These are phyloP conservation scores for Apiotrichum brassicae DNA, from an alignment of 1,284 basidiomycete genomes.

Conservation along the genomic window DNA sequence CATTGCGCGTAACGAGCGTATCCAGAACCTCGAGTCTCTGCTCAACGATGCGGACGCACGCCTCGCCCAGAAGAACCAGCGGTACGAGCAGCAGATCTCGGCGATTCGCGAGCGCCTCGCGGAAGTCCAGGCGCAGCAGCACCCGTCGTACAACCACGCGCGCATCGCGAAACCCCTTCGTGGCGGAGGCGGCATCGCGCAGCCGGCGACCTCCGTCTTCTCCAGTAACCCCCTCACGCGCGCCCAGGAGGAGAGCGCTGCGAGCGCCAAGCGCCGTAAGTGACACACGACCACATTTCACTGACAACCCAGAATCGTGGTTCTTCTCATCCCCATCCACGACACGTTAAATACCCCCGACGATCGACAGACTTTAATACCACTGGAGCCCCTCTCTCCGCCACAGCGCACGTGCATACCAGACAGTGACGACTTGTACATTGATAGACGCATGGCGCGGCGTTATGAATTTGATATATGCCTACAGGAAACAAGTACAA, in stretches of 20 bases:
- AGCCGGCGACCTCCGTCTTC: slow-evolving; percentile 2
- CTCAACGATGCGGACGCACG: slow-evolving; percentile 90
- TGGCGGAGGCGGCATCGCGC: slow-evolving; percentile 69
- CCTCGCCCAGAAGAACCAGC: slow-evolving; percentile 84
- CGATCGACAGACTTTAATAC: neutral
- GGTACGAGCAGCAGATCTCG: slow-evolving; percentile 87
- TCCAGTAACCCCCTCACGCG: slow-evolving; percentile 31
- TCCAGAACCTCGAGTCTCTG: slow-evolving; percentile 86
- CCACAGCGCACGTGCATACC: too few relatives aligned
- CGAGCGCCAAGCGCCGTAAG: slow-evolving; percentile 18
- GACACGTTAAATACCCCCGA: neutral
- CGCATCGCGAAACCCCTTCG: slow-evolving; percentile 93
- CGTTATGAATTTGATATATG: slow-evolving; percentile 3
- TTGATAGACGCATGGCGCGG: slow-evolving; percentile 1
- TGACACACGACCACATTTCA: neutral
- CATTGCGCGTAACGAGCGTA: slow-evolving; percentile 91
- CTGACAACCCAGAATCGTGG: slow-evolving; percentile 12
- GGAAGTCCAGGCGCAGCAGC: slow-evolving; percentile 75
- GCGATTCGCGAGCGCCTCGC: slow-evolving; percentile 86
- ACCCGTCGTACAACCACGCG: slow-evolving; percentile 50
- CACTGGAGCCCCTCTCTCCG: neutral
- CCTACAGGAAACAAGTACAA: neutral
- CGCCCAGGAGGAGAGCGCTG: slow-evolving; percentile 34
- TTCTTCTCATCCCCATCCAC: slow-evolving; percentile 27
- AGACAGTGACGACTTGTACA: slow-evolving; percentile 1